phyloP scores from a whole-genome alignment of 805 yeast genomes.

The Candida maltosa region DNA sequence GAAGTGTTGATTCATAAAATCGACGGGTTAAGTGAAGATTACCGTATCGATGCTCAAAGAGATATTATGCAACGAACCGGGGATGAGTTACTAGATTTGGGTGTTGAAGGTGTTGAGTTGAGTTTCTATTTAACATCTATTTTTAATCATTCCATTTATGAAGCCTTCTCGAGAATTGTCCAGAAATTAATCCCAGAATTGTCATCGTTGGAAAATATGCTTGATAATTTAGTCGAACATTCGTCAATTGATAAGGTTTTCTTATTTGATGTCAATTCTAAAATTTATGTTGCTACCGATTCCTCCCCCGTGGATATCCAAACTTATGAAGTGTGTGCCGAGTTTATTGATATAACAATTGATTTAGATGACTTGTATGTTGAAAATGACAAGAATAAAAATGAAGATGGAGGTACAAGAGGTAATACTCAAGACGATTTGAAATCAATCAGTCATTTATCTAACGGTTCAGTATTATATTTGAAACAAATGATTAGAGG shows the following conservation, averaged over 20 bases:
- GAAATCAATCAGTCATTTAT: slow-evolving; percentile 70
- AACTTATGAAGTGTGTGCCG: slow-evolving; percentile 95
- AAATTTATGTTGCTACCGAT: slow-evolving; percentile 94
- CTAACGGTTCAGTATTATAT: slow-evolving; percentile 81
- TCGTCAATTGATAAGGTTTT: slow-evolving; percentile 91
- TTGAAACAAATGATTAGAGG: slow-evolving; percentile 92
- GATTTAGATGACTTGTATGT: slow-evolving; percentile 75
- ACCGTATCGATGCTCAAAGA: slow-evolving; percentile 88
- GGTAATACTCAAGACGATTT: slow-evolving; percentile 30
- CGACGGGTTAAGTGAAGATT: slow-evolving; percentile 93
- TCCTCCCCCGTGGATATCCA: slow-evolving; percentile 94
- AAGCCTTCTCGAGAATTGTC: slow-evolving; percentile 89
- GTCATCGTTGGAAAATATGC: slow-evolving; percentile 81
- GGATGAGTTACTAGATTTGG: slow-evolving; percentile 85
- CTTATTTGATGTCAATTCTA: slow-evolving; percentile 85
- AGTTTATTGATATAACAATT: slow-evolving; percentile 90
- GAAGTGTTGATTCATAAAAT: slow-evolving; percentile 95
- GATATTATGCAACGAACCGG: slow-evolving; percentile 96
- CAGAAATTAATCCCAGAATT: slow-evolving; percentile 88
- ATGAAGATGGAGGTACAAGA: background rate
- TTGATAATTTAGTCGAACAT: slow-evolving; percentile 85
- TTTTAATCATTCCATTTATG: slow-evolving; percentile 93
- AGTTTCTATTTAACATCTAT: slow-evolving; percentile 90
- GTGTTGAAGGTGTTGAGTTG: slow-evolving; percentile 86
- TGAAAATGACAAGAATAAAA: slow-evolving; percentile 15